phyloP scores from a whole-genome alignment of 1,284 basidiomycete species.

The Sphagnurus paluster region DNA sequence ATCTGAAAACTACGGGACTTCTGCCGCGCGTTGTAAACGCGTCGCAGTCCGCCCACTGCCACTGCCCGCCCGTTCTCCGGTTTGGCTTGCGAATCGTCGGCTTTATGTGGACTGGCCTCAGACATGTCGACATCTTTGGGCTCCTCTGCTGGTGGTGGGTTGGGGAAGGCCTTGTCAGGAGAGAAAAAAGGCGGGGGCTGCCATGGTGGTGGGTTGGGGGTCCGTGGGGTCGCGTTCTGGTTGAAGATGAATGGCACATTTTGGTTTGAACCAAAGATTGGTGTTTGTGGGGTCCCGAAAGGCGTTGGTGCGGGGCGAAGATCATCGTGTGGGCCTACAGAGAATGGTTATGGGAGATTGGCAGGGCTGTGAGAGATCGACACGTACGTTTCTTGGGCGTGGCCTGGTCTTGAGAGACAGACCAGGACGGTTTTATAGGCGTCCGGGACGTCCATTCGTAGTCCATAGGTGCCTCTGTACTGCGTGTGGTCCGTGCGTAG shows the following conservation, averaged over 20 bases:
- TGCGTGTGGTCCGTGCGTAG: slow-evolving; percentile 38
- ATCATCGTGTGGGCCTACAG: slow-evolving; percentile 55
- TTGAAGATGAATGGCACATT: slow-evolving; percentile 74
- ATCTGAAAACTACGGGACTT: slow-evolving; percentile 39
- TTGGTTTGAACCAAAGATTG: slow-evolving; percentile 60
- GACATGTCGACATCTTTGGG: slow-evolving; percentile 70
- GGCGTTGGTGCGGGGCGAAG: slow-evolving; percentile 45
- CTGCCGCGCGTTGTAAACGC: slow-evolving; percentile 67
- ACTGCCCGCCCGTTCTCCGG: slow-evolving; percentile 42
- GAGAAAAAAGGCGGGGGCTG: slow-evolving; percentile 59
- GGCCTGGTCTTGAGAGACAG: slow-evolving; percentile 38
- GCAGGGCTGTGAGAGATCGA: slow-evolving; percentile 6
- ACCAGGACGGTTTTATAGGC: slow-evolving; percentile 59
- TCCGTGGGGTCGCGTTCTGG: slow-evolving; percentile 48
- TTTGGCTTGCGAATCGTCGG: slow-evolving; percentile 38
- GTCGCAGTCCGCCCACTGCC: slow-evolving; percentile 67
- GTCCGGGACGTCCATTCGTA: slow-evolving; percentile 56
- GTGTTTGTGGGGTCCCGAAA: slow-evolving; percentile 41
- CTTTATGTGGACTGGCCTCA: slow-evolving; percentile 61
- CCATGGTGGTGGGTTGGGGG: slow-evolving; percentile 56
- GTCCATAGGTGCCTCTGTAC: slow-evolving; percentile 83
- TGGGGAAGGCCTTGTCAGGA: slow-evolving; percentile 58
- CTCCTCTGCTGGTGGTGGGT: slow-evolving; percentile 42
- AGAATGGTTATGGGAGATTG: slow-evolving; percentile 4
- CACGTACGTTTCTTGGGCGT: slow-evolving; percentile 68